Base-by-base conservation (phyloP, 2,329 filamentous ascomycete genomes). In the Phyllosticta citriasiana region DNA sequence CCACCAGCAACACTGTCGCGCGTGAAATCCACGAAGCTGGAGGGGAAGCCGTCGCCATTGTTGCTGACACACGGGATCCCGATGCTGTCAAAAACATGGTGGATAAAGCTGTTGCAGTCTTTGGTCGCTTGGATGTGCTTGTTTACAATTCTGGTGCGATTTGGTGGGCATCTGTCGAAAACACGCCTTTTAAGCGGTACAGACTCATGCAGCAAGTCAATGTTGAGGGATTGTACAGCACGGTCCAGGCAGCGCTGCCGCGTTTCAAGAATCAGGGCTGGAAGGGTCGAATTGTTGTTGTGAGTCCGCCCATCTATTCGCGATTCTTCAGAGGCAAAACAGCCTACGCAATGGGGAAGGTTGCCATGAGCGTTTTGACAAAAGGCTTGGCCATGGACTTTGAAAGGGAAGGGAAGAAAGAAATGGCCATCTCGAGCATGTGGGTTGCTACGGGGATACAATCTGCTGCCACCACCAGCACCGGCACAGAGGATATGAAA, bases 81-180 rank as follows among this genome's bases (percentile, higher is more conserved):
- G 74, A 78, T 7, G 86, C 83, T 71, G 79, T 92, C 27, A 73
- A 85, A 57, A 67, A 71, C 7, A 78, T 93, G 51, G 76, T 92
- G 2, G 71, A 80, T 24, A 72, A 79, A 60, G 86, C 86, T 0
- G 74, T 88, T 4, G 65, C 76, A 67, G 77, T 72, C 4, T 87
- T 88, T 67, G 80, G 80, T 53, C 82, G 81, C 24, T 77, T 95
- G 3, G 89, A 94, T 70, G 86, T 88, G 0, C 74, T 95, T 2
- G 73, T 94, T 56, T 95, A 95, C 78, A 95, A 94, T 71, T 86
- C 87, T 0, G 90, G 90, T 51, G 90, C 90, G 2, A 91, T 95
- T 66, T 94, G 87, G 86, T 93, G 89, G 89, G 82, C 87, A 0
- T 82, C 87, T 1, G 84, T 95, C 0, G 81, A 85, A 57, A 82